phyloP scores from a whole-genome alignment of 257 asterid species.

The Solanum okadae region DNA sequence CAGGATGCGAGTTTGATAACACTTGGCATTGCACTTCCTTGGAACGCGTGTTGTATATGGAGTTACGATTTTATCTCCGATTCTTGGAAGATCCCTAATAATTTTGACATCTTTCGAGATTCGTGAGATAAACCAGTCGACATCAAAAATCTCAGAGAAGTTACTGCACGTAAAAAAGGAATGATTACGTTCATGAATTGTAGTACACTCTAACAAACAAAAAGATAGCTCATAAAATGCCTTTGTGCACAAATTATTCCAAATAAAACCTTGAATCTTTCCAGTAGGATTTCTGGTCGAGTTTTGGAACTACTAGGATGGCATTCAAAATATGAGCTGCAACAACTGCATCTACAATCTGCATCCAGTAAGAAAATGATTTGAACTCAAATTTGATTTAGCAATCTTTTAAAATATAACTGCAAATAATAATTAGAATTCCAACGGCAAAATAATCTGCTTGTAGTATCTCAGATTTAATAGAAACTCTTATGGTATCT shows the following conservation, averaged over 20 bases:
- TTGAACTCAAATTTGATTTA: neutral
- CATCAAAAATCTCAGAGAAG: constrained; percentile 70
- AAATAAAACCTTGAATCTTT: constrained; percentile 52
- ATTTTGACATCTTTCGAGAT: constrained; percentile 46
- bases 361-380: constrained; percentile 4
- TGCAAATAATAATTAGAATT: neutral
- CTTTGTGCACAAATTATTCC: neutral
- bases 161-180: constrained; percentile 36
- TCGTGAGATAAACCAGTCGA: constrained; percentile 39
- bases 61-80: constrained; percentile 28
- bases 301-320: constrained; percentile 55
- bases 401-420: neutral
- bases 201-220: neutral
- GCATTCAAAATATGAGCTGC: constrained; percentile 72
- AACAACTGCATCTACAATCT: constrained; percentile 81
- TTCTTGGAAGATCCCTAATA: constrained; percentile 37
- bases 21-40: constrained; percentile 47
- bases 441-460: neutral
- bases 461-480: neutral
- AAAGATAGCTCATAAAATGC: neutral
- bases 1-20: constrained; percentile 53
- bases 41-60: constrained; percentile 44
- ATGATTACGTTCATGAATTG: neutral
- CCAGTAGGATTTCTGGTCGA: constrained; percentile 79
- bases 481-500: neutral